Conservation (phyloP, 352 stramenopile genomes). For the Heterotrichella gracilis region DNA sequence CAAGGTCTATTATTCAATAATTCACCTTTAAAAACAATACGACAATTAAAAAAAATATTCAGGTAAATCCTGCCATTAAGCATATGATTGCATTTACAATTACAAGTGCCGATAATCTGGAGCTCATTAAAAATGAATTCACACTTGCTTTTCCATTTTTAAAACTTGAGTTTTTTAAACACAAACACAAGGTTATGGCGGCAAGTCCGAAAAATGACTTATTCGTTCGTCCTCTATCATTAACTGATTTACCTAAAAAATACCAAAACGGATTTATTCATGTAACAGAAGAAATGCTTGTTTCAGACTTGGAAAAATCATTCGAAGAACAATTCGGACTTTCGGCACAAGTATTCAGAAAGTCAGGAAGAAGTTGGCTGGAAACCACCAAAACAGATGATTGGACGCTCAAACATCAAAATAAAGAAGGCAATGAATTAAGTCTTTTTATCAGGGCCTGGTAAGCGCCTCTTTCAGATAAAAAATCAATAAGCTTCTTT, state of each 20-base stretch:
- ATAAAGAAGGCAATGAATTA: not conserved
- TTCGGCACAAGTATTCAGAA: not conserved
- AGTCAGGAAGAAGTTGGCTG: not conserved
- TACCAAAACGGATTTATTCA: not conserved
- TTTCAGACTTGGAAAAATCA: not conserved
- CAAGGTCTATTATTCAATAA: too few species aligned
- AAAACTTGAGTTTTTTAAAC: conserved; percentile 5
- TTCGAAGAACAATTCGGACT: not conserved
- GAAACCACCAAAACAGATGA: not conserved
- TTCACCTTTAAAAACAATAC: too few species aligned
- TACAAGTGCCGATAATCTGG: too few species aligned
- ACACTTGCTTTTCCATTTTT: not conserved
- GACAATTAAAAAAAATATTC: too few species aligned
- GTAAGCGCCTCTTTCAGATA: too few species aligned
- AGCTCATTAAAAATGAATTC: not conserved
- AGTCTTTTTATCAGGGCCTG: too few species aligned
- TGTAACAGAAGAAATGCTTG: not conserved
- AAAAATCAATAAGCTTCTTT: too few species aligned
- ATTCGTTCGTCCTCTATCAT: not conserved
- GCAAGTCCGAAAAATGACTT: not conserved
- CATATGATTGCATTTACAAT: too few species aligned
- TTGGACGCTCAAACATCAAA: not conserved
- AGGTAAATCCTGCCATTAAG: too few species aligned
- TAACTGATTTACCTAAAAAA: not conserved
- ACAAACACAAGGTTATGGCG: not conserved